A percentile compares a stretch with the other conserved stretches of the same genome.
Evolutionary conservation across 2,329 filamentous ascomycete genomes (phyloP).

Genomic region (Cryoendolithus antarcticus): DNA sequence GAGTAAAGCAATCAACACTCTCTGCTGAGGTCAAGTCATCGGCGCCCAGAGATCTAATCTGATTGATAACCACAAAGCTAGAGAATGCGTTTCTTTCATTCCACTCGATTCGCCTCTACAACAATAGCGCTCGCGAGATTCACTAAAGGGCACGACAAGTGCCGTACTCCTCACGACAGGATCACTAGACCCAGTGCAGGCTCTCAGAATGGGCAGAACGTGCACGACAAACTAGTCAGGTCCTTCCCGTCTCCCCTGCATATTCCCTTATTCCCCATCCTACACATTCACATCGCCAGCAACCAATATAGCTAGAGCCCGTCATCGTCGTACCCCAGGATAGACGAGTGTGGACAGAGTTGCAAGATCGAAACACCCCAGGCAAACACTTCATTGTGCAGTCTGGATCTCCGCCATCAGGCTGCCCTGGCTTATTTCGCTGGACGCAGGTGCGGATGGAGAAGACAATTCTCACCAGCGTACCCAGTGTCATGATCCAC

Average conservation of each 20-base stretch:
- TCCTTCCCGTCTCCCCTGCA: too few species aligned
- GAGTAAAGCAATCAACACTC: not conserved
- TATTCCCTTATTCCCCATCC: not conserved
- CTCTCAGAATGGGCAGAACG: not conserved
- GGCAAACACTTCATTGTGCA: too few species aligned
- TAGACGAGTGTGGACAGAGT: constrained; percentile 21
- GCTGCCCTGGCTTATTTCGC: too few species aligned
- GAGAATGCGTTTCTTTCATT: not conserved
- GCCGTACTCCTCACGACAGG: not conserved
- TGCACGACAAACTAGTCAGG: not conserved
- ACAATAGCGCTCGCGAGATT: not conserved
- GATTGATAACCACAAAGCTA: too few species aligned
- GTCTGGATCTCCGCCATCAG: too few species aligned
- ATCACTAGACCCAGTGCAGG: not conserved
- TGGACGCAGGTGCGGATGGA: too few species aligned
- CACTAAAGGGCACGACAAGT: not conserved
- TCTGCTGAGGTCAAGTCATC: not conserved
- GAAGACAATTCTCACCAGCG: too few species aligned
- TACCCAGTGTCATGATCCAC: too few species aligned
- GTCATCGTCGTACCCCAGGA: constrained; percentile 11
- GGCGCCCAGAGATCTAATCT: not conserved
- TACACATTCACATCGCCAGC: constrained; percentile 4
- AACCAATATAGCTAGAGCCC: constrained; percentile 17
- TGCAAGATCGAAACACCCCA: constrained; percentile 9
- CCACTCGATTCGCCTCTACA: too few species aligned